Percentiles rank a stretch among this genome's conserved stretches.
Conservation (phyloP, 148 eudicot species). For the Limonium bicolor region DNA sequence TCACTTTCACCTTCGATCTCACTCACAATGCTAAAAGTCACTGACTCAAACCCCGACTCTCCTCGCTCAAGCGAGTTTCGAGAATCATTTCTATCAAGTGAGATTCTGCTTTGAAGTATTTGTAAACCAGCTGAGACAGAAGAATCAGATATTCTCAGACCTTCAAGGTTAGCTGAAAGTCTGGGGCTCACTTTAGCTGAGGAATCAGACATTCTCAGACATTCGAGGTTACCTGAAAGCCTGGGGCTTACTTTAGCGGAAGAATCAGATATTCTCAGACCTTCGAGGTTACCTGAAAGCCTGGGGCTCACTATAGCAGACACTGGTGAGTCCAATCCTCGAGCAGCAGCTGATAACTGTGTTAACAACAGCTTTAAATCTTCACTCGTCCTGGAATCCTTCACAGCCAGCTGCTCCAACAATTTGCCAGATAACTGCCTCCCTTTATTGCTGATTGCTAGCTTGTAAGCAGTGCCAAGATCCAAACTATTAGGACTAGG, state of each 20-base stretch:
- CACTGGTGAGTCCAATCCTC: slow-evolving; percentile 40
- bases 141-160: slow-evolving; percentile 28
- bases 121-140: slow-evolving; percentile 30
- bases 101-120: slow-evolving; percentile 52
- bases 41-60: slow-evolving; percentile 27
- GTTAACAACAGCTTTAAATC: slow-evolving; percentile 69
- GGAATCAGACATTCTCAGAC: slow-evolving; percentile 28
- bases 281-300: slow-evolving; percentile 42
- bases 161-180: slow-evolving; percentile 42
- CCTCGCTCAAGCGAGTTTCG: slow-evolving; percentile 54
- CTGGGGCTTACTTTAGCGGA: no score
- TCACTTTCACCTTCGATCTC: slow-evolving; percentile 88
- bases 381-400: slow-evolving; percentile 50
- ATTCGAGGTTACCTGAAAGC: slow-evolving; percentile 22
- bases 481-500: slow-evolving; percentile 33
- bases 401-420: slow-evolving; percentile 38
- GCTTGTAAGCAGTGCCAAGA: slow-evolving; percentile 82
- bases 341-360: slow-evolving; percentile 36
- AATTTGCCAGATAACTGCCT: slow-evolving; percentile 64
- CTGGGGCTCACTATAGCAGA: slow-evolving; percentile 3
- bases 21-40: slow-evolving; percentile 31
- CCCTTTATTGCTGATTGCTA: slow-evolving; percentile 54
- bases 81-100: slow-evolving; percentile 84
- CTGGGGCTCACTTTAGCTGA: slow-evolving; percentile 9
- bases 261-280: slow-evolving; percentile 28